phyloP scores from a whole-genome alignment of 2,329 filamentous ascomycete species.

The Seiridium cupressi region DNA sequence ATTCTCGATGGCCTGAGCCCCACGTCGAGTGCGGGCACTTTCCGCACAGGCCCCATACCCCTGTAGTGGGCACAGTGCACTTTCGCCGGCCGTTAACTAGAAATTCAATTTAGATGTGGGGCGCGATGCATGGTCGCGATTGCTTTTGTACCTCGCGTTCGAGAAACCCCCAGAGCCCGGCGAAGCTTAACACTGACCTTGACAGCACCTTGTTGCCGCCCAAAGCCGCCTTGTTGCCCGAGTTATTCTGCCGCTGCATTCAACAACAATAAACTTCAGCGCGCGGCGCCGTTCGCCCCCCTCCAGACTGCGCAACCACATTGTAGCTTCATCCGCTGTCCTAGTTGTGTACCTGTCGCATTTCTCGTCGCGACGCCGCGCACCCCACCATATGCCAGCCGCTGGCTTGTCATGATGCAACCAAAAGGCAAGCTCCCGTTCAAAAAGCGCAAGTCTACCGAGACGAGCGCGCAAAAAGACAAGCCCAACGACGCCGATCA shows the following conservation, averaged over 20 bases:
- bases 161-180: neutral
- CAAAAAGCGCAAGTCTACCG: conserved; percentile 36
- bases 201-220: neutral
- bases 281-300: neutral
- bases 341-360: no score
- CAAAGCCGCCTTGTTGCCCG: neutral
- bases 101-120: conserved; percentile 4
- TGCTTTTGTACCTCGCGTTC: conserved; percentile 4
- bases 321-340: no score
- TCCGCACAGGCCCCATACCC: neutral
- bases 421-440: conserved; percentile 31
- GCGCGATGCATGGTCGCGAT: neutral
- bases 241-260: neutral
- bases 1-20: neutral
- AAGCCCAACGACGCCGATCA: conserved; percentile 34
- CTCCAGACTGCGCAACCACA: no score
- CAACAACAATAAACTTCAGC: neutral
- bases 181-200: neutral
- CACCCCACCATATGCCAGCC: no score
- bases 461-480: conserved; percentile 19
- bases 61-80: neutral
- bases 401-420: neutral
- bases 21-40: neutral
- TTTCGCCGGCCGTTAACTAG: neutral
- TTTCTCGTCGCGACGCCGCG: no score